Conservation (phyloP, 495 filamentous ascomycete genomes). For the Niebla homalea region DNA sequence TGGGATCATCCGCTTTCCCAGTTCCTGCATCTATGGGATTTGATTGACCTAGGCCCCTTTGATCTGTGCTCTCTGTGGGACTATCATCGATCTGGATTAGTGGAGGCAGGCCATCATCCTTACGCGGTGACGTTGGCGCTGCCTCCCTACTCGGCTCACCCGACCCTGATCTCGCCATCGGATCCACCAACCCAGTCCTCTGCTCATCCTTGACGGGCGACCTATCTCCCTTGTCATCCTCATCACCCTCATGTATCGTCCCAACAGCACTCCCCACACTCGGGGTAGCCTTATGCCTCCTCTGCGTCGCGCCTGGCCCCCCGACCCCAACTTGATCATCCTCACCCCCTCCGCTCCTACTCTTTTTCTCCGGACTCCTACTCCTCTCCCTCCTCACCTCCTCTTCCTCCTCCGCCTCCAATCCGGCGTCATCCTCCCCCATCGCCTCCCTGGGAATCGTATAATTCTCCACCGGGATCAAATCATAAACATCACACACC, state of each 20-base stretch:
- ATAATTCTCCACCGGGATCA: slow-evolving; percentile 87
- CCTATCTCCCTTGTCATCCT: slow-evolving; percentile 35
- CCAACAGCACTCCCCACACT: slow-evolving; percentile 62
- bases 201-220: slow-evolving; percentile 1
- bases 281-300: slow-evolving; percentile 59
- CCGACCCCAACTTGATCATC: slow-evolving; percentile 27
- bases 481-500: slow-evolving; percentile 77
- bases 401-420: slow-evolving; percentile 3
- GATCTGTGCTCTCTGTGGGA: background rate
- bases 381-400: slow-evolving; percentile 55
- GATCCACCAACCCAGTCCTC: background rate
- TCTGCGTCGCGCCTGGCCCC: slow-evolving; percentile 58
- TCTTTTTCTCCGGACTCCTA: slow-evolving; percentile 28
- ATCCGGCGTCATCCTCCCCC: slow-evolving; percentile 28
- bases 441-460: slow-evolving; percentile 90
- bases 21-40: background rate
- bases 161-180: background rate
- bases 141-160: too few species aligned
- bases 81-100: too few species aligned
- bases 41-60: background rate
- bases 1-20: background rate
- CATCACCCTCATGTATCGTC: slow-evolving; percentile 57
- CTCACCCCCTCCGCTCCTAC: slow-evolving; percentile 23
- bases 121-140: background rate
- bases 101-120: slow-evolving; percentile 1